Evolutionary conservation across 768 basidiomycete species (phyloP).

Genomic region (Pleurotus ostreatus): DNA sequence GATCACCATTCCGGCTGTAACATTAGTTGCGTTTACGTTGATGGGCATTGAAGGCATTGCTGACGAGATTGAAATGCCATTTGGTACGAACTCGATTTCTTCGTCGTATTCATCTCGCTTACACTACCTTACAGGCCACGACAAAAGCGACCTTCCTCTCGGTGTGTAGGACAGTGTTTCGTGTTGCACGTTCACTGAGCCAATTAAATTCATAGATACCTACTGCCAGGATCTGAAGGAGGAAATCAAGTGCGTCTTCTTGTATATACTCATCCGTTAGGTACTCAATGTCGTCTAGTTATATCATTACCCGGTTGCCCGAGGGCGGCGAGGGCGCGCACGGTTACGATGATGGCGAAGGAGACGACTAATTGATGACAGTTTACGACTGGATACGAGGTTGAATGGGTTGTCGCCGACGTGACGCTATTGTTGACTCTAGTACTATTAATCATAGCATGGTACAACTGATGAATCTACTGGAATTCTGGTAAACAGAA

Average conservation of each 20-base stretch:
- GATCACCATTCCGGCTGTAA: slow-evolving; percentile 81
- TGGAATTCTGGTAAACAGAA: slow-evolving; percentile 83
- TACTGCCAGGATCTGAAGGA: slow-evolving; percentile 86
- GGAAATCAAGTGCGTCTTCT: slow-evolving; percentile 65
- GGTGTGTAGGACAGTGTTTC: slow-evolving; percentile 36
- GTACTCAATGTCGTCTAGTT: slow-evolving; percentile 33
- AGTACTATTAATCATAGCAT: slow-evolving; percentile 10
- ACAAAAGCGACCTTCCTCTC: slow-evolving; percentile 69
- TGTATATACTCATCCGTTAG: neutral
- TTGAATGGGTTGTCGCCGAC: slow-evolving; percentile 3
- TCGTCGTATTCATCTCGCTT: slow-evolving; percentile 7
- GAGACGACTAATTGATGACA: slow-evolving; percentile 57
- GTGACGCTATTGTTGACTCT: slow-evolving; percentile 8
- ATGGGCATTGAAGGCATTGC: slow-evolving; percentile 96
- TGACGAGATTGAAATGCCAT: slow-evolving; percentile 93
- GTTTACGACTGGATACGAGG: neutral
- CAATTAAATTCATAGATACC: slow-evolving; percentile 44
- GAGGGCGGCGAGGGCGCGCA: slow-evolving; percentile 71
- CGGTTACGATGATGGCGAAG: slow-evolving; percentile 79
- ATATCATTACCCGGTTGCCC: slow-evolving; percentile 63
- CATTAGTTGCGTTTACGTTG: slow-evolving; percentile 84
- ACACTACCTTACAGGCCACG: slow-evolving; percentile 37
- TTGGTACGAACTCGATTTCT: slow-evolving; percentile 48
- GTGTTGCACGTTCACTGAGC: neutral
- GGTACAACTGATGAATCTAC: slow-evolving; percentile 33